Percentiles rank a stretch among this genome's conserved stretches.
These are phyloP conservation scores for Penicillium subrubescens DNA, from an alignment of 495 filamentous ascomycete genomes.

Conservation along the genomic window DNA sequence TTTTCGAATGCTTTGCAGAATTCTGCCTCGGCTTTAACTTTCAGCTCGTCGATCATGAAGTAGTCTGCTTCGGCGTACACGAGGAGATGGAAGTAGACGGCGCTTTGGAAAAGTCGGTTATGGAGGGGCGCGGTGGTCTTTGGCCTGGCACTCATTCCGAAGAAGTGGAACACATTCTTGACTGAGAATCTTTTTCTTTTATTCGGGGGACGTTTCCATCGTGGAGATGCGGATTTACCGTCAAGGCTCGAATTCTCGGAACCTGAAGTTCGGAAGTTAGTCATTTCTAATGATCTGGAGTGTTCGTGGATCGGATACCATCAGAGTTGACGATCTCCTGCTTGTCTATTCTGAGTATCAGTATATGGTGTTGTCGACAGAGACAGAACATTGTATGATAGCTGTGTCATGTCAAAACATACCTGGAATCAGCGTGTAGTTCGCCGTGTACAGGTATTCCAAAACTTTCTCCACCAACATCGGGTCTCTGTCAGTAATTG, in stretches of 20 bases:
- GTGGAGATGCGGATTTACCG: background rate
- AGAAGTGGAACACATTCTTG: background rate
- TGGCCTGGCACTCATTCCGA: background rate
- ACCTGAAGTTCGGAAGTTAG: background rate
- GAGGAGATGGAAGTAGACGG: background rate
- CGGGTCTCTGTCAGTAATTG: background rate
- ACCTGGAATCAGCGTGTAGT: background rate
- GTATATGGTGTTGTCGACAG: background rate
- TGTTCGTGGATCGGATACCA: background rate
- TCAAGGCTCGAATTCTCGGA: background rate
- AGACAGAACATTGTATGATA: background rate
- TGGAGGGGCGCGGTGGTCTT: background rate
- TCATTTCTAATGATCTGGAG: background rate
- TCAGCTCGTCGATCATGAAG: slow-evolving; percentile 1
- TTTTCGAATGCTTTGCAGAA: background rate
- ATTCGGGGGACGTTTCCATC: background rate
- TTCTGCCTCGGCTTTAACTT: background rate
- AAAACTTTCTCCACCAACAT: background rate
- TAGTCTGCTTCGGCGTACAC: background rate
- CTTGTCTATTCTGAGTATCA: background rate
- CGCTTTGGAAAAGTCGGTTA: background rate
- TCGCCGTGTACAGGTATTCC: background rate
- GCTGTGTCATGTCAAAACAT: background rate
- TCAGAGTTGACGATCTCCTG: background rate
- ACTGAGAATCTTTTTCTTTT: background rate